Evolutionary conservation across 2,329 filamentous ascomycete species (phyloP).

Genomic region (Colletotrichum horii): DNA sequence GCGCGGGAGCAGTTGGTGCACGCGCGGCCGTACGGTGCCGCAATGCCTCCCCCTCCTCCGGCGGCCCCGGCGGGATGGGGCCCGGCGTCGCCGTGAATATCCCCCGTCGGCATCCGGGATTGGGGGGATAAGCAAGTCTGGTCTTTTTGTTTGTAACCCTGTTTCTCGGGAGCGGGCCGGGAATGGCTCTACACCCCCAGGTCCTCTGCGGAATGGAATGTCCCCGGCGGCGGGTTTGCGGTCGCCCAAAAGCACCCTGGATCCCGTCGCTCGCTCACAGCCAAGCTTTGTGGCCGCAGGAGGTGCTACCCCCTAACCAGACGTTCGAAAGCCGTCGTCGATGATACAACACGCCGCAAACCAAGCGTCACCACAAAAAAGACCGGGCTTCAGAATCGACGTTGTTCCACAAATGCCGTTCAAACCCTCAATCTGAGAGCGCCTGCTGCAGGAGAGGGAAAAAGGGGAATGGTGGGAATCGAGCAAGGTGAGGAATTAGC

Average conservation of each 20-base stretch:
- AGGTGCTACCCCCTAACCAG: background rate
- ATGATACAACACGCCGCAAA: background rate
- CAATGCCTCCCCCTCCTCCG: slow-evolving; percentile 3
- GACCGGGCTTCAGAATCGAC: background rate
- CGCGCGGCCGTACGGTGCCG: slow-evolving; percentile 45
- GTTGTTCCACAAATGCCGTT: background rate
- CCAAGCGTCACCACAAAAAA: background rate
- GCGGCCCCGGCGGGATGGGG: background rate
- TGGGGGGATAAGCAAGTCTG: background rate
- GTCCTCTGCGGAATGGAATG: background rate
- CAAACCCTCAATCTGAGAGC: background rate
- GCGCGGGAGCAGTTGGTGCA: slow-evolving; percentile 47
- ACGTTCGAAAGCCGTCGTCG: background rate
- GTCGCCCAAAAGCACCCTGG: background rate
- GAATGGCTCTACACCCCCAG: background rate
- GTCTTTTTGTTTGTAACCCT: background rate
- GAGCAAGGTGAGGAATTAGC: background rate
- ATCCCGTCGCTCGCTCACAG: background rate
- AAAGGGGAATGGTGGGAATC: background rate
- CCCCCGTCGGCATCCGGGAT: slow-evolving; percentile 16
- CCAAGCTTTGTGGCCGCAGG: background rate
- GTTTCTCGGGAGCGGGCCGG: background rate
- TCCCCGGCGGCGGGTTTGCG: background rate
- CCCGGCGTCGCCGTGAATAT: background rate
- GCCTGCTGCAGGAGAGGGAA: background rate